phyloP scores from a whole-genome alignment of 163 green algal genomes.

The Smithsoniella earleae region DNA sequence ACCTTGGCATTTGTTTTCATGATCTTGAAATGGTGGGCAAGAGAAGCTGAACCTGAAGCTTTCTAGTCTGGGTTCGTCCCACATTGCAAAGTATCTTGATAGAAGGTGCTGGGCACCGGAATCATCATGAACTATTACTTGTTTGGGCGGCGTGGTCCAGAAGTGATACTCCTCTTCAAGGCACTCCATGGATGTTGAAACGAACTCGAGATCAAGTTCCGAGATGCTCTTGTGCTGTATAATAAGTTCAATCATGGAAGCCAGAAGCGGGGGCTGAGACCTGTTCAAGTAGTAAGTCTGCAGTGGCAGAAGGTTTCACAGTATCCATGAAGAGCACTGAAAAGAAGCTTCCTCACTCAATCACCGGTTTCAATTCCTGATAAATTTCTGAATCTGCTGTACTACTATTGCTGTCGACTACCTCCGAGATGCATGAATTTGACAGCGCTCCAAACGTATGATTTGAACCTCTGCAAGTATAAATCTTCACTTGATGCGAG shows the following conservation, averaged over 20 bases:
- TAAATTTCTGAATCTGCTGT: too few species aligned
- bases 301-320: too few species aligned
- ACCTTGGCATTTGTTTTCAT: too few species aligned
- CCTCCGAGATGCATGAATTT: too few species aligned
- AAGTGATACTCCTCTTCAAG: slow-evolving; percentile 44
- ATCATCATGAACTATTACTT: slow-evolving; percentile 38
- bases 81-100: slow-evolving; percentile 72
- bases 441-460: too few species aligned
- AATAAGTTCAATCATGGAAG: slow-evolving; percentile 52
- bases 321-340: too few species aligned
- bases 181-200: slow-evolving; percentile 38
- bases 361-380: too few species aligned
- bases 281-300: slow-evolving; percentile 31
- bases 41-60: slow-evolving; percentile 50
- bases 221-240: slow-evolving; percentile 13
- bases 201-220: background rate
- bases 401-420: too few species aligned
- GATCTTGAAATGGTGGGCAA: too few species aligned
- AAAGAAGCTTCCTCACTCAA: too few species aligned
- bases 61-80: slow-evolving; percentile 70
- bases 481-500: too few species aligned
- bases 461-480: too few species aligned
- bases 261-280: slow-evolving; percentile 69
- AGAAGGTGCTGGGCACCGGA: slow-evolving; percentile 46
- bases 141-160: slow-evolving; percentile 43